Percentiles rank a stretch among this genome's conserved stretches.
These are phyloP conservation scores for Chenopodium berlandieri DNA, from an alignment of 148 eudicot genomes.

Conservation along the genomic window DNA sequence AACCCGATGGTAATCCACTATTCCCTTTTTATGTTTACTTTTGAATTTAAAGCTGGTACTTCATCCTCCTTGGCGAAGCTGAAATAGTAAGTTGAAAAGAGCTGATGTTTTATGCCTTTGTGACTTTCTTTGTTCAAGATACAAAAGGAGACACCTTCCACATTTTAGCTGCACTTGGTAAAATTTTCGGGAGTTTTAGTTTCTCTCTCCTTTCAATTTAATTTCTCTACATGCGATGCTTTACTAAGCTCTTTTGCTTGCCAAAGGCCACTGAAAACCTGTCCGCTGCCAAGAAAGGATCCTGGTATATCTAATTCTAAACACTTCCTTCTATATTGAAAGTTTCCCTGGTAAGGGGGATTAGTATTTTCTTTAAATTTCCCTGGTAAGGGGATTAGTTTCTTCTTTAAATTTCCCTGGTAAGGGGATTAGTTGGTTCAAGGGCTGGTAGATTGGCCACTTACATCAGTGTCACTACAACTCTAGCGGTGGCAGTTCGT, in stretches of 20 bases:
- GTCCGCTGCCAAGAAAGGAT: slow-evolving; percentile 66
- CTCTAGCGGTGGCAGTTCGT: slow-evolving; percentile 79
- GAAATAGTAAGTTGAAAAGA: slow-evolving; percentile 44
- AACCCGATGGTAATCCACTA: slow-evolving; percentile 17
- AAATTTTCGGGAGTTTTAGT: slow-evolving; percentile 49
- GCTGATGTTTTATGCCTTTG: slow-evolving; percentile 45
- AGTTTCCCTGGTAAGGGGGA: slow-evolving; percentile 94
- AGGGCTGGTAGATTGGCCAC: slow-evolving; percentile 63
- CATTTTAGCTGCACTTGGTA: slow-evolving; percentile 56
- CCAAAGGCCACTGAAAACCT: slow-evolving; percentile 59
- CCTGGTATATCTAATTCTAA: slow-evolving; percentile 60
- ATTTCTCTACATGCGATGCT: slow-evolving; percentile 42
- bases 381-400: slow-evolving; percentile 87
- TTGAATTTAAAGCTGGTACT: slow-evolving; percentile 37
- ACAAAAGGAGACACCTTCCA: slow-evolving; percentile 43
- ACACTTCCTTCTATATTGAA: slow-evolving; percentile 30
- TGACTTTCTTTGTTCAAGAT: slow-evolving; percentile 37
- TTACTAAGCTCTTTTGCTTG: slow-evolving; percentile 61
- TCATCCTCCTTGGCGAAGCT: slow-evolving; percentile 43
- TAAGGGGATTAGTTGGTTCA: slow-evolving; percentile 69
- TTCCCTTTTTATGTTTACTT: slow-evolving; percentile 22
- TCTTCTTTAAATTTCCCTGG: slow-evolving; percentile 58
- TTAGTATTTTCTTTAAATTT: slow-evolving; percentile 39
- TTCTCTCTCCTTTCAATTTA: slow-evolving; percentile 50
- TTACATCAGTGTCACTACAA: slow-evolving; percentile 49